Percentiles rank a stretch among this genome's conserved stretches.
Evolutionary conservation across 805 yeast genomes (phyloP).

Genomic region (Ogataea populi-albae): DNA sequence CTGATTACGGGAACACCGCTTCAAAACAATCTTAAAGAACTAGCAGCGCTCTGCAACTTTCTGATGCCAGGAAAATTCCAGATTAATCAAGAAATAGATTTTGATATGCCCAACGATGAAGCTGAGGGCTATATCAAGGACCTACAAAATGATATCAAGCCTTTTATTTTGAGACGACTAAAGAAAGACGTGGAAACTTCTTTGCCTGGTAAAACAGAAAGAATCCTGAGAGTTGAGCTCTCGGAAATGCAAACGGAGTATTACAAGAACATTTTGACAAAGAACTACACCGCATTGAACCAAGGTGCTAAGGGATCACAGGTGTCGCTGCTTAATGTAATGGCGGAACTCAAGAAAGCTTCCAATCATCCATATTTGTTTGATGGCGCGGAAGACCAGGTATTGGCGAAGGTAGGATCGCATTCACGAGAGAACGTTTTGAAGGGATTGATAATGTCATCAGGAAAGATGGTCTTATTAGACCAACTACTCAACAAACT

Average conservation of each 20-base stretch:
- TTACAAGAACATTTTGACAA: constrained; percentile 88
- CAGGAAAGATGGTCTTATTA: constrained; percentile 95
- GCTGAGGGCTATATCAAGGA: constrained; percentile 89
- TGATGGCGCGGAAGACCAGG: constrained; percentile 86
- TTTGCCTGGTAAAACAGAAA: constrained; percentile 91
- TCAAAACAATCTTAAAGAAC: constrained; percentile 91
- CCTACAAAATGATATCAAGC: constrained; percentile 80
- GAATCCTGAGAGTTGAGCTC: constrained; percentile 90
- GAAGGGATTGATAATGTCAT: constrained; percentile 92
- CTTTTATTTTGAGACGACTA: constrained; percentile 87
- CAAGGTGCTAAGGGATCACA: constrained; percentile 80
- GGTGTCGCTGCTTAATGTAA: constrained; percentile 81
- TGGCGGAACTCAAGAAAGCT: constrained; percentile 95
- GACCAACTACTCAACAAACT: constrained; percentile 85
- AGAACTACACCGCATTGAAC: constrained; percentile 87
- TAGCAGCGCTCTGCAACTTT: constrained; percentile 92
- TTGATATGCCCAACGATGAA: constrained; percentile 80
- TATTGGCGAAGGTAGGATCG: constrained; percentile 59
- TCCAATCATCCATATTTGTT: constrained; percentile 95
- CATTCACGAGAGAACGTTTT: constrained; percentile 72
- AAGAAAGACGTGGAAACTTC: constrained; percentile 98
- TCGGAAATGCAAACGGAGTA: constrained; percentile 94
- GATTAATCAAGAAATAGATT: constrained; percentile 93
- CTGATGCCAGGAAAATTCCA: constrained; percentile 91
- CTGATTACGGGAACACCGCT: constrained; percentile 97